A percentile compares a stretch with the other conserved stretches of the same genome.
Evolutionary conservation across 2,329 filamentous ascomycete genomes (phyloP).

Genomic region (Pezicula radicicola): DNA sequence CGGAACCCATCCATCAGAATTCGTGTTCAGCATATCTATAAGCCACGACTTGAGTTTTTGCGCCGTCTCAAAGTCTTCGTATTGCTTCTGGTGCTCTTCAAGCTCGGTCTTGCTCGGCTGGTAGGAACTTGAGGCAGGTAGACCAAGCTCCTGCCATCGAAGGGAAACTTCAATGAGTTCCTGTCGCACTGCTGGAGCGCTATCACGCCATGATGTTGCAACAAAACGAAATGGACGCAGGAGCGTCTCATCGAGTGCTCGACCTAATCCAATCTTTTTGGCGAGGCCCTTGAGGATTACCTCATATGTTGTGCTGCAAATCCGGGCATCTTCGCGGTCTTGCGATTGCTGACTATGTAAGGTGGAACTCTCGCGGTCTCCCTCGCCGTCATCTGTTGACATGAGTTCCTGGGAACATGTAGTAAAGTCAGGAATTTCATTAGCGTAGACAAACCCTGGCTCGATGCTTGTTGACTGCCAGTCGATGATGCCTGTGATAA

Average conservation of each 20-base stretch:
- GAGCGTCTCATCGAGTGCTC: conserved; percentile 32
- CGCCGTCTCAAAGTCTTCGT: conserved; percentile 12
- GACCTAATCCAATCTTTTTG: conserved; percentile 27
- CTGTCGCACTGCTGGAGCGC: conserved; percentile 34
- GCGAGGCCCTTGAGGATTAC: conserved; percentile 26
- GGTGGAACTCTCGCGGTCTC: conserved; percentile 18
- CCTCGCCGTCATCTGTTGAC: conserved; percentile 17
- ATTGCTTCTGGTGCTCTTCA: conserved; percentile 8
- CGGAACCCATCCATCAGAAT: conserved; percentile 19
- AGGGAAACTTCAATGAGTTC: conserved; percentile 36
- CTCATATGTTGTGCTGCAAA: conserved; percentile 28
- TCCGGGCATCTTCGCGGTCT: conserved; percentile 17
- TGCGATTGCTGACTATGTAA: too few relatives aligned
- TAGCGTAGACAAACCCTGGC: conserved; percentile 35
- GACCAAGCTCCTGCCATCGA: conserved; percentile 35
- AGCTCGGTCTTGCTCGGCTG: conserved; percentile 14
- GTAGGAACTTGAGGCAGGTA: conserved; percentile 29
- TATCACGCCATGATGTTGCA: conserved; percentile 37
- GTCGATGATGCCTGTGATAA: conserved; percentile 37
- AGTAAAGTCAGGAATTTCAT: conserved; percentile 37
- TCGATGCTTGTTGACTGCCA: conserved; percentile 38
- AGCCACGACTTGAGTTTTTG: conserved; percentile 15
- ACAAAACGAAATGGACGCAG: conserved; percentile 37
- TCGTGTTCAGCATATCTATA: conserved; percentile 5
- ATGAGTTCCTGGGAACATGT: conserved; percentile 8